Evolutionary conservation across 1,139 yeast species (phyloP).

Genomic region (Yamadazyma blattariae): DNA sequence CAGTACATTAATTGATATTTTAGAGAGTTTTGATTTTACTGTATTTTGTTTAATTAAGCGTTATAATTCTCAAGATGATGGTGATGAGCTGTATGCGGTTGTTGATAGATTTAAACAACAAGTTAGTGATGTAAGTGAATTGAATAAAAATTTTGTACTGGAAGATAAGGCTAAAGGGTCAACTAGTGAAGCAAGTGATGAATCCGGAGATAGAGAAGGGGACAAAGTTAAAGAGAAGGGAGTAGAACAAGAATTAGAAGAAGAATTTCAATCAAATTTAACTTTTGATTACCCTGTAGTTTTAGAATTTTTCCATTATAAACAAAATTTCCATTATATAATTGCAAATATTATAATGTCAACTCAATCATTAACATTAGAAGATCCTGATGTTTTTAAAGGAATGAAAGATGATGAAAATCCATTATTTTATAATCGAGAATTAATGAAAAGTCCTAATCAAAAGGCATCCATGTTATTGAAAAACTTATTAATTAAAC

Average conservation of each 20-base stretch:
- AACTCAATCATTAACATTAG: constrained; percentile 66
- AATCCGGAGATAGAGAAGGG: neutral
- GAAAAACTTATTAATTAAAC: constrained; percentile 43
- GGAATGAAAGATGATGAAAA: constrained; percentile 57
- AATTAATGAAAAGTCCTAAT: constrained; percentile 36
- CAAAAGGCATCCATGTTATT: constrained; percentile 53
- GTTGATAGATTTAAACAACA: constrained; percentile 8
- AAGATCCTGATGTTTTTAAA: constrained; percentile 70
- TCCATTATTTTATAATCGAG: constrained; percentile 40
- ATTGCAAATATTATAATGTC: constrained; percentile 62
- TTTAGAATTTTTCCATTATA: constrained; percentile 69
- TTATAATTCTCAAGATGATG: constrained; percentile 23
- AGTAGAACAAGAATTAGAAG: neutral
- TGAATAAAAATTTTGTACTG: constrained; percentile 2
- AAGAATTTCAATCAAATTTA: constrained; percentile 20
- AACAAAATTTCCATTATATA: constrained; percentile 69
- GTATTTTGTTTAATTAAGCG: constrained; percentile 45
- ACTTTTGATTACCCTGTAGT: constrained; percentile 61
- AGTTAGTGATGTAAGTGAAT: neutral
- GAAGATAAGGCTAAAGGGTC: neutral
- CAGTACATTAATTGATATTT: constrained; percentile 47
- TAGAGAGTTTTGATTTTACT: constrained; percentile 64
- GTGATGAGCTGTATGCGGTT: constrained; percentile 9
- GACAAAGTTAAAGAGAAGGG: neutral
- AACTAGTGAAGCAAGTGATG: neutral